Evolutionary conservation across 305 asterid species (phyloP).

Genomic region (Solanum hybrid): DNA sequence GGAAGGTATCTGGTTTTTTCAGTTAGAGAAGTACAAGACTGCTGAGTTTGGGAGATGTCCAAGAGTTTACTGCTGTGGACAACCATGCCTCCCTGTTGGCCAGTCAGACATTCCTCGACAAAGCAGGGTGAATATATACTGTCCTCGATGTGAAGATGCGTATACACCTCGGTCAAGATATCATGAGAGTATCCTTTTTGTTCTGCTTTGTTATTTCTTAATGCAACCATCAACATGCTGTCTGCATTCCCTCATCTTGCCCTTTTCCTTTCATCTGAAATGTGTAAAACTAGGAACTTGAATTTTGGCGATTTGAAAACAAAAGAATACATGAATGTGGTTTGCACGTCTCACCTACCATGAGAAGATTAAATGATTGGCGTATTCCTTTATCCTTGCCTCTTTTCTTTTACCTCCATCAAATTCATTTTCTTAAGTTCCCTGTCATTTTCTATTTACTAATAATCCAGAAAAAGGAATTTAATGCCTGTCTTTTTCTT

Average conservation of each 20-base stretch:
- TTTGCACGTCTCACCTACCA: not conserved
- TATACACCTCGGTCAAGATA: constrained; percentile 48
- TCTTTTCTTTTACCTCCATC: not conserved
- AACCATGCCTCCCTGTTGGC: constrained; percentile 58
- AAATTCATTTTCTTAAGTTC: not conserved
- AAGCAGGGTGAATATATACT: constrained; percentile 46
- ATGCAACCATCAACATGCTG: not conserved
- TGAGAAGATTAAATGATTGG: not conserved
- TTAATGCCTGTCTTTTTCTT: not conserved
- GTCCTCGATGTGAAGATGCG: constrained; percentile 56
- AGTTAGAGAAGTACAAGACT: constrained; percentile 56
- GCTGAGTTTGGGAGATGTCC: constrained; percentile 61
- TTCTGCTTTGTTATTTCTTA: not conserved
- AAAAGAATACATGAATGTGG: not conserved
- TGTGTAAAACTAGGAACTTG: not conserved
- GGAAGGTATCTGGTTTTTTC: constrained; percentile 10
- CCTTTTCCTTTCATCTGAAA: not conserved
- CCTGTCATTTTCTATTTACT: not conserved
- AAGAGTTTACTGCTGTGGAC: constrained; percentile 48
- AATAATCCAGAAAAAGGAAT: not conserved
- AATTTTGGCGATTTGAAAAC: not conserved
- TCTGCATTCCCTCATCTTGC: not conserved
- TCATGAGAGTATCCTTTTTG: constrained; percentile 55
- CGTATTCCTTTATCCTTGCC: not conserved
- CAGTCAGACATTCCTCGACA: constrained; percentile 48